Percentiles rank a stretch among this genome's conserved stretches.
These are phyloP conservation scores for Taiwanofungus camphoratus DNA, from an alignment of 1,284 basidiomycete genomes.

Conservation along the genomic window DNA sequence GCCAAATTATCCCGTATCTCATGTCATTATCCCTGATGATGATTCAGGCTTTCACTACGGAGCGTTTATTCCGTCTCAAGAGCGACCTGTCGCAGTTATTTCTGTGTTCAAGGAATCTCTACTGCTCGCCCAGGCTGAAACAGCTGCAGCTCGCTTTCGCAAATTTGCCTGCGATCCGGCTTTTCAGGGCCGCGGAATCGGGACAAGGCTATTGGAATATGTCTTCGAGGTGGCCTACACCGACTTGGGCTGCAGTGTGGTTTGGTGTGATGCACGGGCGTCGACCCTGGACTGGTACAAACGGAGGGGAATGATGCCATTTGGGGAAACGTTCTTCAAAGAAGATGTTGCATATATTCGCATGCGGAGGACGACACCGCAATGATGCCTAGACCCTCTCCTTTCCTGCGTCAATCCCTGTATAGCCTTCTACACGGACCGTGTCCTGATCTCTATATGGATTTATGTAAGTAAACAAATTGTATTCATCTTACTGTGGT, in stretches of 20 bases:
- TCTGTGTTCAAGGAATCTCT: conserved; percentile 47
- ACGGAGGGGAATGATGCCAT: conserved; percentile 41
- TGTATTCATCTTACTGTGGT: no score
- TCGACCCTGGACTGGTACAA: conserved; percentile 45
- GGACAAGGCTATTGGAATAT: conserved; percentile 40
- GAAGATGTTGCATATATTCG: conserved; percentile 46
- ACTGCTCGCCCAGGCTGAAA: conserved; percentile 21
- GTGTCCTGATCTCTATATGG: no score
- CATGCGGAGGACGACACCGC: conserved; percentile 28
- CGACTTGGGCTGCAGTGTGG: conserved; percentile 31
- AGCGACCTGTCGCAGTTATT: conserved; percentile 42
- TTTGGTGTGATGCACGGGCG: conserved; percentile 56
- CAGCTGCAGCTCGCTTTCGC: conserved; percentile 41
- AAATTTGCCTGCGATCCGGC: conserved; percentile 52
- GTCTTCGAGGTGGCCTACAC: conserved; percentile 33
- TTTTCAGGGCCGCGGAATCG: conserved; percentile 47
- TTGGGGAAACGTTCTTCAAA: conserved; percentile 49
- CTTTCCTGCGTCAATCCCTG: no score
- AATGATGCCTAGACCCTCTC: no score
- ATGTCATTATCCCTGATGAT: conserved; percentile 50
- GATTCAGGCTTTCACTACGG: conserved; percentile 45
- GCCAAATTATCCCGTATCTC: conserved; percentile 43
- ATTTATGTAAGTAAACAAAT: no score
- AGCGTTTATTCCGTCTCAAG: conserved; percentile 35
- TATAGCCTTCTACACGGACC: no score